Evolutionary conservation across 1,139 yeast species (phyloP), one percentile per base, ranked within the genome.

Genomic region (Protomyces inundatus): DNA sequence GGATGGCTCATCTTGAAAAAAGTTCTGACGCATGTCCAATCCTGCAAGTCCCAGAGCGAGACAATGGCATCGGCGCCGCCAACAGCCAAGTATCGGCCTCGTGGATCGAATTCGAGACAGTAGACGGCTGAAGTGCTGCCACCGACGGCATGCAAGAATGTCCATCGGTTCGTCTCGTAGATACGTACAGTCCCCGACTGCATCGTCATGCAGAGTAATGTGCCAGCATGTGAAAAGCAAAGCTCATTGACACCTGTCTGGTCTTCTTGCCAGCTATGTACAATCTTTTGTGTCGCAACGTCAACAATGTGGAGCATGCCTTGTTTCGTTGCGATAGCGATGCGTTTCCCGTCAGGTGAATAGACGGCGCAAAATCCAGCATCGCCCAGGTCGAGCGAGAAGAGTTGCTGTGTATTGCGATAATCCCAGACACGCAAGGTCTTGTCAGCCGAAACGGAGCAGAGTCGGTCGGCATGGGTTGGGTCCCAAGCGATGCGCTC

Each of bases 51-150:
- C 89, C 90, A 87, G 10, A 85, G 62, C 33, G 85, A 79, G n/a
- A 86, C 81, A 37, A 84, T 80, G 5, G 93, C 93, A 70, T 87
- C 93, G 61, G 81, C 81, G n/a, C 87, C 79, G 0, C 90, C 93
- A 3, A 81, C 81, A 1, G 82, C 81, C 10, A 87, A 69, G 68
- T 74, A 82, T 32, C 75, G 71, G 0, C 89, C 93, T 63, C 79
- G 71, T 1, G 88, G 87, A 69, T 86, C 90, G 63, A 85, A 76
- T 7, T 77, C 76, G 9, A 85, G 67, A 53, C 63, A 64, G 45
- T 58, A 65, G 6, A 64, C 63, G n/a, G 63, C 58, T 34, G 64
- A 45, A 4, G 66, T 65, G 50, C 59, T 60, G 14, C 63, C 66
- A 7, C 65, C 66, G 12, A 65, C 51, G 14, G 56, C 64, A 46